Evolutionary conservation across 768 basidiomycete species (phyloP).

Genomic region (Tulasnella sp.): DNA sequence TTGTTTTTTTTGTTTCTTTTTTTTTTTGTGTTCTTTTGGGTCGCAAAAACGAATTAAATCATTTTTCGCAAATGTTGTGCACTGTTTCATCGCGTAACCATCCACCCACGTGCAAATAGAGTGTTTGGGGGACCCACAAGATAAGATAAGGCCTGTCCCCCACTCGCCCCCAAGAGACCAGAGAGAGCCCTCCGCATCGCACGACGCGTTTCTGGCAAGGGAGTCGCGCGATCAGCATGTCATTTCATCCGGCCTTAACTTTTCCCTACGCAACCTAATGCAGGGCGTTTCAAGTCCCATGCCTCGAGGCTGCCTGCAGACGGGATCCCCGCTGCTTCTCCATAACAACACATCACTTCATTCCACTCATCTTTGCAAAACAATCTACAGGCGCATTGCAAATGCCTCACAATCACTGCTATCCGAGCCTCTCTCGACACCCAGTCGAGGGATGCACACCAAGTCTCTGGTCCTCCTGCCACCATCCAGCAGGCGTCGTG

Average conservation of each 20-base stretch:
- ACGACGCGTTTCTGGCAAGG: background rate
- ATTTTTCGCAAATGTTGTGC: background rate
- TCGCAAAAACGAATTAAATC: background rate
- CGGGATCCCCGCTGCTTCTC: slow-evolving; percentile 1
- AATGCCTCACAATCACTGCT: background rate
- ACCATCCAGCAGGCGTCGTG: background rate
- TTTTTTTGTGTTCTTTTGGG: background rate
- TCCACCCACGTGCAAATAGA: background rate
- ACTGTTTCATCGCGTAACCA: background rate
- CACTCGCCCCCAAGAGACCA: background rate
- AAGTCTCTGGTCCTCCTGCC: background rate
- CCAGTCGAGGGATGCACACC: background rate
- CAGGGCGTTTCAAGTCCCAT: background rate
- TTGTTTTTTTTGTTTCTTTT: no score
- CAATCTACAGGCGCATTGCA: background rate
- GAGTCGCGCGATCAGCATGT: background rate
- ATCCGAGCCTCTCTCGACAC: background rate
- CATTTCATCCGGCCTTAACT: background rate
- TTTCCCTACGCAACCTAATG: background rate
- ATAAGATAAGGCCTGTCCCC: background rate
- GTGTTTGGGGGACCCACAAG: background rate
- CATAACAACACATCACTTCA: slow-evolving; percentile 8
- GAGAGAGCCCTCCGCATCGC: background rate
- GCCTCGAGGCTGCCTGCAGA: slow-evolving; percentile 3
- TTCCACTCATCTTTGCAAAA: background rate